Conservation (phyloP, 2,329 filamentous ascomycete species). For the Aschersonia sp. region DNA sequence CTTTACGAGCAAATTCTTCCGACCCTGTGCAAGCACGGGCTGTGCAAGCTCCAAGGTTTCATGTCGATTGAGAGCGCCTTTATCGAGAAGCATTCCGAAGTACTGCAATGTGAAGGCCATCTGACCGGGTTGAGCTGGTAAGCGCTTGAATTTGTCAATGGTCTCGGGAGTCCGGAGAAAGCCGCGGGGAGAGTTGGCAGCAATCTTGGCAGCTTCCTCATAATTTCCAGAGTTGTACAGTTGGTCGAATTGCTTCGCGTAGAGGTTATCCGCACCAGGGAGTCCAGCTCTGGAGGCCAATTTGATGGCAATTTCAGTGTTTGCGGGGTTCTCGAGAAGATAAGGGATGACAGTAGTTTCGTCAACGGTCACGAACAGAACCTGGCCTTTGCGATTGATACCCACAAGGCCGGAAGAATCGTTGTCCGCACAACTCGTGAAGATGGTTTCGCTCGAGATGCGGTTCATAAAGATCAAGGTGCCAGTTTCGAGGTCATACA, state of each 20-base stretch:
- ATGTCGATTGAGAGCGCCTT: constrained; percentile 81
- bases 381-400: constrained; percentile 95
- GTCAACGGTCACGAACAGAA: constrained; percentile 85
- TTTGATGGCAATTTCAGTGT: constrained; percentile 87
- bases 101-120: constrained; percentile 94
- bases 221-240: constrained; percentile 70
- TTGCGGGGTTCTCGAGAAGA: constrained; percentile 89
- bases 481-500: constrained; percentile 93
- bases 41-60: constrained; percentile 89
- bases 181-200: constrained; percentile 88
- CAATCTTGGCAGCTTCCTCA: constrained; percentile 82
- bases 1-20: constrained; percentile 93
- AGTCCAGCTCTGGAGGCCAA: constrained; percentile 87
- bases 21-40: constrained; percentile 82
- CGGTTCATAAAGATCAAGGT: constrained; percentile 99
- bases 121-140: constrained; percentile 67
- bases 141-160: constrained; percentile 86
- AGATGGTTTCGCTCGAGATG: constrained; percentile 98
- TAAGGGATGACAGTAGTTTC: constrained; percentile 87
- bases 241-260: constrained; percentile 84
- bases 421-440: constrained; percentile 75
- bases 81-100: constrained; percentile 93
- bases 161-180: constrained; percentile 91
- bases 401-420: constrained; percentile 80
- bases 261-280: constrained; percentile 85